Evolutionary conservation across 2,329 filamentous ascomycete genomes (phyloP).

Genomic region (Sclerotinia spermophila): DNA sequence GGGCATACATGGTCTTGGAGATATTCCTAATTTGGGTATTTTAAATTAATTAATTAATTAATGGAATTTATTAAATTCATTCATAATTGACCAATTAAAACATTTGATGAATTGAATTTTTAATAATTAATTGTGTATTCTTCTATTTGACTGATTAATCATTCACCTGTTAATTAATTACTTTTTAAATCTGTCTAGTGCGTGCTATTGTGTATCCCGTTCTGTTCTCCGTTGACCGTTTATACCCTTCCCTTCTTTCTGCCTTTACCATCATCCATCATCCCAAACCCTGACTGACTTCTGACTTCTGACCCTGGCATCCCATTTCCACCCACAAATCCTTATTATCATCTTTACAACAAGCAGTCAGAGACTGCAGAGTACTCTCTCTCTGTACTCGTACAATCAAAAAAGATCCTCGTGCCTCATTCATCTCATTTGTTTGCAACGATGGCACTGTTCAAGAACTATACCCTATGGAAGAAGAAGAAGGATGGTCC

Average conservation of each 20-base stretch:
- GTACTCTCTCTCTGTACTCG: too few relatives aligned
- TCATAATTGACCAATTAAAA: neutral
- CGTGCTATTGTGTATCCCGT: too few relatives aligned
- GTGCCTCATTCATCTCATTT: neutral
- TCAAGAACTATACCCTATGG: constrained; percentile 1
- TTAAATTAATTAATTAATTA: neutral
- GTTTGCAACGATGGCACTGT: constrained; percentile 14
- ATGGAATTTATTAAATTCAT: neutral
- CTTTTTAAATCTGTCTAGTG: too few relatives aligned
- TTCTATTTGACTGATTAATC: neutral
- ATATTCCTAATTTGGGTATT: neutral
- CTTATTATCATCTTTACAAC: too few relatives aligned
- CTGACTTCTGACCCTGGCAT: too few relatives aligned
- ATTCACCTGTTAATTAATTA: neutral
- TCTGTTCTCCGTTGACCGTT: too few relatives aligned
- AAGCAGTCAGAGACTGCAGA: too few relatives aligned
- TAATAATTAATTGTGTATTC: neutral
- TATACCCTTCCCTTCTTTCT: too few relatives aligned
- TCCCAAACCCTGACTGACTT: neutral
- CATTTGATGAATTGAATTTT: neutral
- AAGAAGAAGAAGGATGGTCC: neutral
- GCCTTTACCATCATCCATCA: neutral
- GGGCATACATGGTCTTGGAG: neutral
- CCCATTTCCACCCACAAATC: neutral
- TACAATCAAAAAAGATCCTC: too few relatives aligned